Conservation (phyloP, 148 eudicot genomes). For the Polygonum maritimum region DNA sequence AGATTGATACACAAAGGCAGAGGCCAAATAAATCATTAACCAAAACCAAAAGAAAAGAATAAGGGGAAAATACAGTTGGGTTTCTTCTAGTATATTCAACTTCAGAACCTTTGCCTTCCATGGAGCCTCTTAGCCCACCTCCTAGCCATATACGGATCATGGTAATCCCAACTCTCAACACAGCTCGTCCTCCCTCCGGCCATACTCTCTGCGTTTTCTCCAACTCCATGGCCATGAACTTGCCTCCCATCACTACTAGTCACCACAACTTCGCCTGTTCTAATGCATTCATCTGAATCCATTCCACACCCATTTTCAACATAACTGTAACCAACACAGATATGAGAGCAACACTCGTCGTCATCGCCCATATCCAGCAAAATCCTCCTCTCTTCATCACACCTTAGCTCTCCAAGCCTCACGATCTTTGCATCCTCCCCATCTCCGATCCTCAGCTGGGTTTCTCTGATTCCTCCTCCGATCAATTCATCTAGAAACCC, state of each 20-base stretch:
- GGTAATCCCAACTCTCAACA: constrained; percentile 64
- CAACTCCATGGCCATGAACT: constrained; percentile 17
- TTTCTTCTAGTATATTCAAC: neutral
- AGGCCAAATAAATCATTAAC: constrained; percentile 4
- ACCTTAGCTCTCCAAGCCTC: constrained; percentile 65
- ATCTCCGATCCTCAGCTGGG: constrained; percentile 52
- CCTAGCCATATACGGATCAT: constrained; percentile 81
- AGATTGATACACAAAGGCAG: neutral
- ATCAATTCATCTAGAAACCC: constrained; percentile 44
- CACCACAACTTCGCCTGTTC: constrained; percentile 59
- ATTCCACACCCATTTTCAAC: constrained; percentile 25
- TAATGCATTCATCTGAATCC: constrained; percentile 28
- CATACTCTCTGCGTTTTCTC: neutral
- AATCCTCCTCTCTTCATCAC: constrained; percentile 71
- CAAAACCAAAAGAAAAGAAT: constrained; percentile 3
- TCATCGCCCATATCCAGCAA: constrained; percentile 33
- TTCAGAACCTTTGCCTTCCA: constrained; percentile 29
- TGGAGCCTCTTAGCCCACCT: constrained; percentile 90
- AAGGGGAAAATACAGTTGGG: neutral
- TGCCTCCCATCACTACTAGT: constrained; percentile 30
- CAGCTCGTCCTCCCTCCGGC: constrained; percentile 52
- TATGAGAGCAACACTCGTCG: constrained; percentile 29
- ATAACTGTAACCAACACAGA: constrained; percentile 58
- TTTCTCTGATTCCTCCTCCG: constrained; percentile 51
- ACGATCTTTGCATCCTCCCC: constrained; percentile 38